Conservation (phyloP, 306 rosid species). For the Canavalia gladiata region DNA sequence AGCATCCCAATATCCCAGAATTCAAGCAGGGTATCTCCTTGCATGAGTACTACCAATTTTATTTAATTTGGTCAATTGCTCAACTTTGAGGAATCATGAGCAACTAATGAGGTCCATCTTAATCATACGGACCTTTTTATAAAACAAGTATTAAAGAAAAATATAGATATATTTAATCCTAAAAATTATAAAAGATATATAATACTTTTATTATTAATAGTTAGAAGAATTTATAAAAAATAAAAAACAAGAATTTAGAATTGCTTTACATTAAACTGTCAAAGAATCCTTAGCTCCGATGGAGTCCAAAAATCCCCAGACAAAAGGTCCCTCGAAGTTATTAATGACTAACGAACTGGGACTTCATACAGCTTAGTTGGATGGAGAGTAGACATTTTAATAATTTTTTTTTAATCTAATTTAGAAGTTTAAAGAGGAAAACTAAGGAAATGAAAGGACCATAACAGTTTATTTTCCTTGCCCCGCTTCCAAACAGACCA, state of each 20-base stretch:
- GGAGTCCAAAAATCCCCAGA: neutral
- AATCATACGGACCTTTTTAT: too few species aligned
- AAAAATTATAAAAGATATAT: too few species aligned
- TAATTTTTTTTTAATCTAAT: too few species aligned
- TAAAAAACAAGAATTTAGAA: neutral
- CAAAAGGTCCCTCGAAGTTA: neutral
- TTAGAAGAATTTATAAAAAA: too few species aligned
- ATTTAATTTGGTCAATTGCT: neutral
- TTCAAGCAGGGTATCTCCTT: neutral
- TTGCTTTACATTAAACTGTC: neutral
- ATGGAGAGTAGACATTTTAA: neutral
- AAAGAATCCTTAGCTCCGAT: neutral
- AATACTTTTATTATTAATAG: too few species aligned
- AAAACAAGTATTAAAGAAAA: too few species aligned
- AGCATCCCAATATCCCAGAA: neutral
- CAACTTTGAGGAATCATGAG: slow-evolving; percentile 3
- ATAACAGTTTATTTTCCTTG: neutral
- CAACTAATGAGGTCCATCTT: too few species aligned
- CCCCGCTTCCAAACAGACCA: neutral
- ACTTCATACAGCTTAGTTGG: neutral
- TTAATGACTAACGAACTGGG: neutral
- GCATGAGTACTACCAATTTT: too few species aligned
- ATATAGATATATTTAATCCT: too few species aligned
- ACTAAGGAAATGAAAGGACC: too few species aligned
- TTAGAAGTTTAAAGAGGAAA: too few species aligned